Evolutionary conservation across 202 grass and related monocot genomes (phyloP), one percentile per base, ranked within the genome.

Genomic region (Zoysia matrella): DNA sequence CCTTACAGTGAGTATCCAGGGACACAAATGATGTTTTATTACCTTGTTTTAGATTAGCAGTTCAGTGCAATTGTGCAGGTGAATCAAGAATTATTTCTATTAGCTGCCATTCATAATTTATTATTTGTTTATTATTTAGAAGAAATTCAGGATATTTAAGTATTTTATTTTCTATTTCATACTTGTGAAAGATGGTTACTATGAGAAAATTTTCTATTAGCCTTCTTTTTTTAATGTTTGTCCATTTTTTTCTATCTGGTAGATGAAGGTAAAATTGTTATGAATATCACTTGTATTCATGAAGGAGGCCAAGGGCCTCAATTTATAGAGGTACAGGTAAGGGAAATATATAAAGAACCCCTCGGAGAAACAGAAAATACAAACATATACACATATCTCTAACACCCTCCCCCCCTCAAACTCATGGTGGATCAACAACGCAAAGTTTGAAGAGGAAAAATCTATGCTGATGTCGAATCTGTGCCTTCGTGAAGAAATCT

Each of bases 1-100:
- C 74, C 74, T 94, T 50, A 80, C 80, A 52, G 92, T 94, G 47
- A 68, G 89, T 78, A 71, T 77, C 46, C 71, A 68, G 5, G 60
- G 13, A 53, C 15, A 7, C 40, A 13, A 13, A 2, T 51, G 15
- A 68, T 58, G 16, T 52, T 81, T 81, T 0, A 6, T 47, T 68
- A 47, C 7, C n/a, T 47, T 14, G 8, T 68, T 56, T 49, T 57
- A 36, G 30, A 69, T 10, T 6, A 75, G 7, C 4, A 18, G 60
- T 51, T 74, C 44, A 36, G 15, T 74, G 63, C 22, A 61, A 16
- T 6, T 52, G 43, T 80, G 50, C 15, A 69, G 12, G 12, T 36
- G 60, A 11, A 72, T 45, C n/a, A 42, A 61, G 43, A 36, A 36
- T 0, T 0, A 0, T 16, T 70, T 14, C 2, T 77, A 40, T 54